These are phyloP conservation scores for Ogataea paradorogensis DNA, from an alignment of 805 yeast genomes.

Conservation along the genomic window DNA sequence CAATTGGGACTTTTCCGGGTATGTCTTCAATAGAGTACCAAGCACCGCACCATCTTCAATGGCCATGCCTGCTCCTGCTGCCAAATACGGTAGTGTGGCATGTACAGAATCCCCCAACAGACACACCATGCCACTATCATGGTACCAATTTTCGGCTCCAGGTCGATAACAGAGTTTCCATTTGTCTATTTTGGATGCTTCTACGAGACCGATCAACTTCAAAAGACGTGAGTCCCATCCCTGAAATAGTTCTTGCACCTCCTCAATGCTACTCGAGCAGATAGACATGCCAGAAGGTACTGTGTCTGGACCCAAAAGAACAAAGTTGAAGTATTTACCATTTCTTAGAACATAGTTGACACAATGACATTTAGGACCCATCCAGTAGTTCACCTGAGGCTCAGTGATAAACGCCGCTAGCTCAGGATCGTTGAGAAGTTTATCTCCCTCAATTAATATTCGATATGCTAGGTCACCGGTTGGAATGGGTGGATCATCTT, in stretches of 20 bases:
- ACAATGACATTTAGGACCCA: conserved; percentile 32
- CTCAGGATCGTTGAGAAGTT: conserved; percentile 21
- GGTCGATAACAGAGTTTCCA: conserved; percentile 30
- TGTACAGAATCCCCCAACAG: conserved; percentile 35
- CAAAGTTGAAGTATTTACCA: conserved; percentile 31
- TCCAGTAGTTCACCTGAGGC: conserved; percentile 33
- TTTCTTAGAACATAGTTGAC: conserved; percentile 30
- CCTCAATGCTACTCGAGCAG: conserved; percentile 25
- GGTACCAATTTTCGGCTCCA: conserved; percentile 31
- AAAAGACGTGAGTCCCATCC: conserved; percentile 31
- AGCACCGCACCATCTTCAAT: conserved; percentile 35
- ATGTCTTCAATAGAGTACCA: conserved; percentile 21
- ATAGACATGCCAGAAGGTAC: conserved; percentile 22
- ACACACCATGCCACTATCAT: conserved; percentile 25
- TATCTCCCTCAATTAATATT: conserved; percentile 23
- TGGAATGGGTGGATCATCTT: conserved; percentile 26
- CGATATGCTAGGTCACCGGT: conserved; percentile 34
- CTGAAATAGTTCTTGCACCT: conserved; percentile 24
- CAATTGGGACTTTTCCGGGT: conserved; percentile 22
- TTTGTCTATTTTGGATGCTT: conserved; percentile 21
- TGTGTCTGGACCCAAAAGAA: conserved; percentile 32
- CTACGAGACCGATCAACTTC: conserved; percentile 23
- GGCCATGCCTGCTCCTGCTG: conserved; percentile 36
- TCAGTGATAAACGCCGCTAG: conserved; percentile 16
- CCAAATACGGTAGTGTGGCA: conserved; percentile 35